A percentile compares a stretch with the other conserved stretches of the same genome.
Conservation (phyloP, 169 alveolate species). For the Eimeria sp. region DNA sequence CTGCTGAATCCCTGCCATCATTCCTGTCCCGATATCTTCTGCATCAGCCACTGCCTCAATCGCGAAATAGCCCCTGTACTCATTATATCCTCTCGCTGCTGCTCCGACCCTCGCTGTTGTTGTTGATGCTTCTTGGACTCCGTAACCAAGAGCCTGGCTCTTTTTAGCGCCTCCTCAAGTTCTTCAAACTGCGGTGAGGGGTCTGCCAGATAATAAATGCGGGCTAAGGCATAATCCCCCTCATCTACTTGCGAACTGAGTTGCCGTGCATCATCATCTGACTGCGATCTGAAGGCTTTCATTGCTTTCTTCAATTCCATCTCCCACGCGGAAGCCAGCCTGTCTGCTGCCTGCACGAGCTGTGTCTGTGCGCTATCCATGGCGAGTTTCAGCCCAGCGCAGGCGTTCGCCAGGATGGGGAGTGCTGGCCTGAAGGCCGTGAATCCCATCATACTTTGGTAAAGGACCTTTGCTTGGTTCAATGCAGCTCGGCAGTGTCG, state of each 20-base stretch:
- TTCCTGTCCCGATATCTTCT: background rate
- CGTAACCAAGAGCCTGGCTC: background rate
- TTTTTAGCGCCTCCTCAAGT: background rate
- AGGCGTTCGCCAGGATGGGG: background rate
- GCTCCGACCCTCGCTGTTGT: background rate
- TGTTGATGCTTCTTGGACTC: background rate
- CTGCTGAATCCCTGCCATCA: background rate
- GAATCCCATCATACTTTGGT: background rate
- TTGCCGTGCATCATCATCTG: background rate
- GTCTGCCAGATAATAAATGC: background rate
- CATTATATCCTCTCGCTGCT: background rate
- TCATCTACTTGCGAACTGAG: slow-evolving; percentile 3
- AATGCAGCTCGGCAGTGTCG: background rate
- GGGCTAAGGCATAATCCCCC: background rate
- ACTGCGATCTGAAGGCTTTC: background rate
- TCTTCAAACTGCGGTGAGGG: slow-evolving; percentile 40
- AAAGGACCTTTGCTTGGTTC: background rate
- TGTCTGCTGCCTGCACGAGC: slow-evolving; percentile 49
- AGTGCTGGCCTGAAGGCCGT: background rate
- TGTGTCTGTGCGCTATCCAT: slow-evolving; percentile 29
- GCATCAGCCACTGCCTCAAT: background rate
- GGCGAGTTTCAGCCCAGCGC: background rate
- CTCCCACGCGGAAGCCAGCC: slow-evolving; percentile 23
- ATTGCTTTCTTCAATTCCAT: background rate
- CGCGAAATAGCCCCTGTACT: background rate